A percentile compares a stretch with the other conserved stretches of the same genome.
phyloP scores from a whole-genome alignment of 1,284 basidiomycete species.

The Ustilago bromivora region DNA sequence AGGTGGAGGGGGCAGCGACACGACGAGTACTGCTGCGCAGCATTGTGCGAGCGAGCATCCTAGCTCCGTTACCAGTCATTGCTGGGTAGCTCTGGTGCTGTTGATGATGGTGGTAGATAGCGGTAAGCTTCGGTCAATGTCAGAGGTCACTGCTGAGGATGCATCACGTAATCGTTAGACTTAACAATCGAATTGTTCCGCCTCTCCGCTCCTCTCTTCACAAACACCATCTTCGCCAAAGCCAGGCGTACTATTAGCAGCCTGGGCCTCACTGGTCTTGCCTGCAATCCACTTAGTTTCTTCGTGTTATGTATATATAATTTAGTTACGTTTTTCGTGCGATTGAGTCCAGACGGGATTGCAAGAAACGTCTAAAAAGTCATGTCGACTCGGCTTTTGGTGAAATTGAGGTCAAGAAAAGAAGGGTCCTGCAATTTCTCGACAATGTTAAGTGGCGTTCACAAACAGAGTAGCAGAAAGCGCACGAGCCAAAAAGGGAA shows the following conservation, averaged over 20 bases:
- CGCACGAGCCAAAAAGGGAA: constrained; percentile 20
- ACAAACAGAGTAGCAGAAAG: neutral
- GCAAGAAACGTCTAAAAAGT: constrained; percentile 16
- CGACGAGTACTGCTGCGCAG: constrained; percentile 5
- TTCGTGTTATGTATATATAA: too few species aligned
- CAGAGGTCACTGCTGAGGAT: too few species aligned
- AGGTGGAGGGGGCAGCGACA: neutral
- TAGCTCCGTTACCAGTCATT: constrained; percentile 17
- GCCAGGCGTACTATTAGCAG: too few species aligned
- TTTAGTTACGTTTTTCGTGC: neutral
- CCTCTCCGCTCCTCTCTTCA: too few species aligned
- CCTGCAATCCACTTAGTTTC: too few species aligned
- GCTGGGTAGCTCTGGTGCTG: neutral
- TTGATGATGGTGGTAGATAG: neutral
- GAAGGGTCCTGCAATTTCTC: neutral
- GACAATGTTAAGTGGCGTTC: neutral
- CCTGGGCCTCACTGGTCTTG: too few species aligned
- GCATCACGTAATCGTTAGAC: too few species aligned
- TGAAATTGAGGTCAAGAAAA: constrained; percentile 13
- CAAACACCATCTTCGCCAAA: too few species aligned
- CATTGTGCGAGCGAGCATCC: constrained; percentile 16
- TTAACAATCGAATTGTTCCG: too few species aligned
- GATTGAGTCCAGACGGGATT: neutral
- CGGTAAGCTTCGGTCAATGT: neutral
- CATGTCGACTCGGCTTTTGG: neutral